These are phyloP conservation scores for Pleochaeta shiraiana DNA, from an alignment of 2,329 filamentous ascomycete species.

Conservation along the genomic window DNA sequence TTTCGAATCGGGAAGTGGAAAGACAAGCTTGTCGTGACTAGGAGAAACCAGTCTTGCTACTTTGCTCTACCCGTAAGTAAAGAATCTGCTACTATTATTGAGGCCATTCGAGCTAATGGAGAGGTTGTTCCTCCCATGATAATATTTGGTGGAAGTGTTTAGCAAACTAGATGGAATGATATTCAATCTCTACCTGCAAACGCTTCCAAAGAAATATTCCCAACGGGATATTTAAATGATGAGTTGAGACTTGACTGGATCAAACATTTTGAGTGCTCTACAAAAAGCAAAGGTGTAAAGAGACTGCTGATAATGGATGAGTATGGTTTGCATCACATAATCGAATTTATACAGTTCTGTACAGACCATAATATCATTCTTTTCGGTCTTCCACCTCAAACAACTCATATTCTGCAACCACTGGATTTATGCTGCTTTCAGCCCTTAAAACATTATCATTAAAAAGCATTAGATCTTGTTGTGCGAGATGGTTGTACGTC, in stretches of 20 bases:
- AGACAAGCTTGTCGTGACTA: background rate
- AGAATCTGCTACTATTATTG: background rate
- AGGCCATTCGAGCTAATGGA: background rate
- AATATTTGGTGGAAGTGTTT: background rate
- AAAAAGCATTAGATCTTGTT: background rate
- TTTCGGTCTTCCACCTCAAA: background rate
- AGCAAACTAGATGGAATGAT: background rate
- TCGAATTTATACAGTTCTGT: background rate
- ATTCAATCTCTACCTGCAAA: background rate
- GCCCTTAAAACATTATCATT: background rate
- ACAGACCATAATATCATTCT: background rate
- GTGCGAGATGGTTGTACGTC: no score
- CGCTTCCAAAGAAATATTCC: no score
- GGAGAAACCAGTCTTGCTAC: background rate
- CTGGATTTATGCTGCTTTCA: background rate
- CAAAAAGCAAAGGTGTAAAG: background rate
- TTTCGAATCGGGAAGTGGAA: background rate
- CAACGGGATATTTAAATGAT: background rate
- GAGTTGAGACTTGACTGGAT: background rate
- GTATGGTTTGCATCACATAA: background rate
- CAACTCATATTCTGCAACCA: background rate
- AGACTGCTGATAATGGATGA: background rate
- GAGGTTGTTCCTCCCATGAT: background rate
- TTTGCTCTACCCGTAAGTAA: background rate
- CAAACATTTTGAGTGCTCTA: background rate